Percentiles rank a stretch among this genome's conserved stretches.
Evolutionary conservation across 768 basidiomycete species (phyloP).

Genomic region (Mycena latifolia): DNA sequence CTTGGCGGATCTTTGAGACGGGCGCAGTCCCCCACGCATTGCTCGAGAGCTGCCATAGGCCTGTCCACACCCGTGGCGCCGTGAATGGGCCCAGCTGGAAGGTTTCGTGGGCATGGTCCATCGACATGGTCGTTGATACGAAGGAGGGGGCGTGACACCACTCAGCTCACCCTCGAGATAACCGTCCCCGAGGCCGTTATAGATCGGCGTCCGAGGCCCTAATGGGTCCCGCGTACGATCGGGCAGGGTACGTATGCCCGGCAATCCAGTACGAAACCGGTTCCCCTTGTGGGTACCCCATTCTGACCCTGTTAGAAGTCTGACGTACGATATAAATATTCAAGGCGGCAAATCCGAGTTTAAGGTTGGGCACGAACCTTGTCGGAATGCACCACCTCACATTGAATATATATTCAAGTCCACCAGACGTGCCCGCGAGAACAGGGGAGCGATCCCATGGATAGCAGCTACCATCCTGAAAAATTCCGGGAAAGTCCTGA

Average conservation of each 20-base stretch:
- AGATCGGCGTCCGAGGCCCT: background rate
- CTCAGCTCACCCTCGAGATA: background rate
- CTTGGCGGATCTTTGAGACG: conserved; percentile 29
- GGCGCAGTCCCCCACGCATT: conserved; percentile 35
- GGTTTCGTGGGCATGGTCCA: conserved; percentile 27
- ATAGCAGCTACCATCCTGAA: too few species aligned
- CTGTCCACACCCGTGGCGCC: conserved; percentile 29
- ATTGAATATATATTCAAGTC: too few species aligned
- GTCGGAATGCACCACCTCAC: too few species aligned
- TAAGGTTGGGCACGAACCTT: too few species aligned
- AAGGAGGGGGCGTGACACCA: conserved; percentile 6
- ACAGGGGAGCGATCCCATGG: too few species aligned
- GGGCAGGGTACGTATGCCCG: background rate
- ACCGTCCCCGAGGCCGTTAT: background rate
- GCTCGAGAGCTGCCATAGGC: conserved; percentile 35
- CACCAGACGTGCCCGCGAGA: too few species aligned
- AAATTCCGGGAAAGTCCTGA: too few species aligned
- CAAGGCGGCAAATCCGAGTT: too few species aligned
- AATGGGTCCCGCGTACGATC: background rate
- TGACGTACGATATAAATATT: too few species aligned
- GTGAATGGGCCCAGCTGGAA: conserved; percentile 32
- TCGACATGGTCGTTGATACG: conserved; percentile 15
- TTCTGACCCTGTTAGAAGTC: too few species aligned
- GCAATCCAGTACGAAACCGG: background rate
- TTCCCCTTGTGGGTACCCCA: background rate